These are phyloP conservation scores for Sphagnum tenellum DNA, from an alignment of 225 moss, liverwort and hornwort species.

Conservation along the genomic window DNA sequence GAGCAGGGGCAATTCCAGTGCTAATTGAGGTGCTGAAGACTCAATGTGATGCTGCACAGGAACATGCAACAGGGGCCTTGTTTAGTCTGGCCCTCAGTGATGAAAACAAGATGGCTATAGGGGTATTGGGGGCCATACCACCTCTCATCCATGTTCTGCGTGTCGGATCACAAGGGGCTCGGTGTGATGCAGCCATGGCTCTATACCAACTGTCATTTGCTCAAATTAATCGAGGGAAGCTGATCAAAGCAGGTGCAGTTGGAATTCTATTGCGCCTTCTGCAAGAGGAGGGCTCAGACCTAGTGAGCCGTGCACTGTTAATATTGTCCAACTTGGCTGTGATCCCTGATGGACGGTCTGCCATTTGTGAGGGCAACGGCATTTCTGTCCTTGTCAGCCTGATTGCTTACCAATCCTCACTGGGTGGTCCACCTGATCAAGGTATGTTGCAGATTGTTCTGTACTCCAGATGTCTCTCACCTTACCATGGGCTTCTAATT, in stretches of 20 bases:
- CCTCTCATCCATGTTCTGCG: slow-evolving; percentile 71
- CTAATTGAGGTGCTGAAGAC: slow-evolving; percentile 74
- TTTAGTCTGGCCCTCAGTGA: slow-evolving; percentile 88
- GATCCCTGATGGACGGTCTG: slow-evolving; percentile 67
- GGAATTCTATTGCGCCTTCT: slow-evolving; percentile 64
- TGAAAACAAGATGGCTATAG: slow-evolving; percentile 91
- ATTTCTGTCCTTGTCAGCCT: slow-evolving; percentile 58
- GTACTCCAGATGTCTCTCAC: no score
- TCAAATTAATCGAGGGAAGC: slow-evolving; percentile 78
- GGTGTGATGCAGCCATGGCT: slow-evolving; percentile 91
- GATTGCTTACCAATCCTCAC: slow-evolving; percentile 23
- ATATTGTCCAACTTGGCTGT: slow-evolving; percentile 74
- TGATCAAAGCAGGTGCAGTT: slow-evolving; percentile 75
- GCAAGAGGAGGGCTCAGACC: slow-evolving; percentile 48
- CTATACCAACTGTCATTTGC: slow-evolving; percentile 82
- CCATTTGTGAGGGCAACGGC: slow-evolving; percentile 61
- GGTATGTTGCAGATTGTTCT: slow-evolving; percentile 11
- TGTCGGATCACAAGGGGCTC: slow-evolving; percentile 41
- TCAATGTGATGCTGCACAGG: slow-evolving; percentile 56
- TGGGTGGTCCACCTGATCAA: slow-evolving; percentile 4
- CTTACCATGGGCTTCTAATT: no score
- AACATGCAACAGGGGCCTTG: slow-evolving; percentile 85
- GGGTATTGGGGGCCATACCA: slow-evolving; percentile 84
- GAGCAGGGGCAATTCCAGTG: slow-evolving; percentile 65
- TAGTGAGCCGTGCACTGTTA: slow-evolving; percentile 67